Evolutionary conservation across 2,329 filamentous ascomycete genomes (phyloP).

Genomic region (Aplosporella prunicola): DNA sequence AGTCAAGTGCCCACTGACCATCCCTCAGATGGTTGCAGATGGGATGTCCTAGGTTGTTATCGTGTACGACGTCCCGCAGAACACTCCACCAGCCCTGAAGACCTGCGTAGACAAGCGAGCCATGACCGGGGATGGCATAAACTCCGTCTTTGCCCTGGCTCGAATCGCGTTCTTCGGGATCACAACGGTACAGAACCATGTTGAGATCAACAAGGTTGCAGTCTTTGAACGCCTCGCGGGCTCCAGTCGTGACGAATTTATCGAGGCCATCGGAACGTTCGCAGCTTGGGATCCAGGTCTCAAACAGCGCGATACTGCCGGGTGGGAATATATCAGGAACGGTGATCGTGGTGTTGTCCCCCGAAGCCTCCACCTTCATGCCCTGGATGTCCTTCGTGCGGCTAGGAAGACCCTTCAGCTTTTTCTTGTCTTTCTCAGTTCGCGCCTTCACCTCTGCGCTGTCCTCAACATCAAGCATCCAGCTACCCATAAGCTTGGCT

Average conservation of each 20-base stretch:
- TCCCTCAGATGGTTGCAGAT: constrained; percentile 87
- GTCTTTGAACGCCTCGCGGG: constrained; percentile 64
- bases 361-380: constrained; percentile 61
- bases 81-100: constrained; percentile 99
- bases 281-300: constrained; percentile 86
- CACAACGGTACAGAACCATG: constrained; percentile 81
- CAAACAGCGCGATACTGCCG: constrained; percentile 87
- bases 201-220: constrained; percentile 78
- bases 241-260: constrained; percentile 74
- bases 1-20: constrained; percentile 88
- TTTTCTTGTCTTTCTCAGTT: constrained; percentile 58
- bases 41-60: constrained; percentile 88
- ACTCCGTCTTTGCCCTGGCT: constrained; percentile 75
- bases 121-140: constrained; percentile 77
- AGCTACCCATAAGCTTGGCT: constrained; percentile 77
- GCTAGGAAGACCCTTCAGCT: constrained; percentile 75
- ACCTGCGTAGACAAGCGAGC: constrained; percentile 83
- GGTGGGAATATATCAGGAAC: constrained; percentile 80
- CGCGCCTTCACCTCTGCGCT: constrained; percentile 57
- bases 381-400: constrained; percentile 65
- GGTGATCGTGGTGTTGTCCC: constrained; percentile 66
- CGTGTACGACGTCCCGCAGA: constrained; percentile 69
- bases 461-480: constrained; percentile 84
- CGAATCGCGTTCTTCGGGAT: constrained; percentile 75
- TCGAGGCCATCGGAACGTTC: constrained; percentile 79